Evolutionary conservation across 2,329 filamentous ascomycete genomes (phyloP).

Genomic region (Bisporella sp.): DNA sequence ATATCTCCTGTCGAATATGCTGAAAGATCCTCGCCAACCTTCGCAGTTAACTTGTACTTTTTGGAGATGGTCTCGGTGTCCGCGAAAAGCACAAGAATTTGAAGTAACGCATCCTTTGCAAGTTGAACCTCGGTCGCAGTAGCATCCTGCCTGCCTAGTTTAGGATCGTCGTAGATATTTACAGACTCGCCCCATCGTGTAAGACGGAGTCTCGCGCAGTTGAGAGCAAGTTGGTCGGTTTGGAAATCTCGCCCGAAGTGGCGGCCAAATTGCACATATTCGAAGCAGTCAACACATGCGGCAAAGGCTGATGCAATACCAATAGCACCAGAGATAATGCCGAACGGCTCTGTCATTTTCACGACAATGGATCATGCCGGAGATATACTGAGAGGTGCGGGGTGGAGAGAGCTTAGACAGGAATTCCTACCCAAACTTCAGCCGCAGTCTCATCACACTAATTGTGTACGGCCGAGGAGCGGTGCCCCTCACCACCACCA

Average conservation of each 20-base stretch:
- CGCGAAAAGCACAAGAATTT: conserved; percentile 16
- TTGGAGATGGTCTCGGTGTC: conserved; percentile 14
- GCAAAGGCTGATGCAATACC: conserved; percentile 31
- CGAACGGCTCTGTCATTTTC: conserved; percentile 7
- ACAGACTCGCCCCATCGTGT: conserved; percentile 27
- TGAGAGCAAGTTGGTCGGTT: conserved; percentile 27
- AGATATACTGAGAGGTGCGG: no score
- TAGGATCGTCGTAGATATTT: neutral
- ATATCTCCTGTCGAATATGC: conserved; percentile 9
- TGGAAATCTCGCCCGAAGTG: conserved; percentile 32
- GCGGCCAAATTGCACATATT: conserved; percentile 32
- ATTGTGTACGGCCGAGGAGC: no score
- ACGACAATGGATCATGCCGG: no score
- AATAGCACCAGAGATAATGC: conserved; percentile 24
- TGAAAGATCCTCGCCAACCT: conserved; percentile 13
- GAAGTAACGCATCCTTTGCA: conserved; percentile 11
- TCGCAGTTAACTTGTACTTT: conserved; percentile 11
- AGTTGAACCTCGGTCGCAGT: conserved; percentile 9
- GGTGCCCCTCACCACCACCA: no score
- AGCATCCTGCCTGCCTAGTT: conserved; percentile 2
- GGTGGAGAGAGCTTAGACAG: no score
- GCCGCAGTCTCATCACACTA: no score
- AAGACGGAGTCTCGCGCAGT: conserved; percentile 26
- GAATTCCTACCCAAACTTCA: no score
- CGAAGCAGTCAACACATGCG: conserved; percentile 33